phyloP scores from a whole-genome alignment of 805 yeast genomes.

The Yamadazyma phyllophila region DNA sequence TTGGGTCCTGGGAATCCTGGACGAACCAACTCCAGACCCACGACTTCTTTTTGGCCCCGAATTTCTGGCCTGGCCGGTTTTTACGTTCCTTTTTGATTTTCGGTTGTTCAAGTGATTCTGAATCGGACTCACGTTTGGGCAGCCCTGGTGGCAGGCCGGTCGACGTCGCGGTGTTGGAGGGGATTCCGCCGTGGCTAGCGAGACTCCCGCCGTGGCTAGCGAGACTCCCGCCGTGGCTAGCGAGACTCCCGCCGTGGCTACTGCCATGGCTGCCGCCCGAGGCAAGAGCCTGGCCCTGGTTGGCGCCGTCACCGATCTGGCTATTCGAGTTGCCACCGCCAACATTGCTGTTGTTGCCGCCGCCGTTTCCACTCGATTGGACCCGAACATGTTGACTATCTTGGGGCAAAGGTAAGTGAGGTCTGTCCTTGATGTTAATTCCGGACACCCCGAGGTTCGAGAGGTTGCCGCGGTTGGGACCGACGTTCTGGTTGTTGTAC shows the following conservation, averaged over 20 bases:
- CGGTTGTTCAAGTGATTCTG: not conserved
- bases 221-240: not conserved
- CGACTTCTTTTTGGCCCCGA: conserved; percentile 59
- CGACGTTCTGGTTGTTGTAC: conserved; percentile 6
- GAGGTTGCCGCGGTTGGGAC: not conserved
- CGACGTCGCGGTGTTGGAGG: not conserved
- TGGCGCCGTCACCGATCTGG: too few species aligned
- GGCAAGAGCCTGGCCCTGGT: not conserved
- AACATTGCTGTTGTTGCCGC: not conserved
- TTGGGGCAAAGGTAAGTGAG: conserved; percentile 13
- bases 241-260: not conserved
- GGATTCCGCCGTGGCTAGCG: not conserved
- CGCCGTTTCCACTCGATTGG: not conserved
- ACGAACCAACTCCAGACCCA: conserved; percentile 67
- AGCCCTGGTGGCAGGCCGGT: not conserved
- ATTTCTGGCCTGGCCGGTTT: conserved; percentile 53
- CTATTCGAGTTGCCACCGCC: not conserved
- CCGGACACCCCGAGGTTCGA: not conserved
- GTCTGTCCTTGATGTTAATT: conserved; percentile 9
- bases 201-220: not conserved
- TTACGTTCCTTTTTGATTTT: conserved; percentile 28
- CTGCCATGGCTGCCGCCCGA: not conserved
- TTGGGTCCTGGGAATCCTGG: conserved; percentile 48
- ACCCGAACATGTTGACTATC: conserved; percentile 2
- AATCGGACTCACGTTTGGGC: not conserved